Percentiles rank a stretch among this genome's conserved stretches.
Conservation (phyloP, 352 stramenopile genomes). For the Phytophthora fragariaefolia region DNA sequence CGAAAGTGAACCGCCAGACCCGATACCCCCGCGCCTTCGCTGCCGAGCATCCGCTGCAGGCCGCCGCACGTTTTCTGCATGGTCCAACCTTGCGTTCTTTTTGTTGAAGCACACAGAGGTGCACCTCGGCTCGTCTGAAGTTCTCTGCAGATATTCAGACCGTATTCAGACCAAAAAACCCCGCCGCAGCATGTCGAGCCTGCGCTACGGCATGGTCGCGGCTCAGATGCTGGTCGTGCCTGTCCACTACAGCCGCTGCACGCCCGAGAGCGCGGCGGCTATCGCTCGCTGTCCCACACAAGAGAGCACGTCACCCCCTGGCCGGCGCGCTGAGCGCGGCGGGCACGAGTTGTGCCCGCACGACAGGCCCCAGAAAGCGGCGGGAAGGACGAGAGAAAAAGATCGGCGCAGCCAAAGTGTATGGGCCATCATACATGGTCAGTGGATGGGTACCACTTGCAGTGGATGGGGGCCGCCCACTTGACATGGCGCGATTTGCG, state of each 20-base stretch:
- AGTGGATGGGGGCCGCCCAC: not conserved
- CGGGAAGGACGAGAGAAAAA: conserved; percentile 15
- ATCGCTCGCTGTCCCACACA: conserved; percentile 1
- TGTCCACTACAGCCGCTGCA: not conserved
- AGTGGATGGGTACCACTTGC: no score
- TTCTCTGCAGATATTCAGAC: not conserved
- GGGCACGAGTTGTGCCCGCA: not conserved
- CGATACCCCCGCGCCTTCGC: not conserved
- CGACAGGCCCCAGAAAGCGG: not conserved
- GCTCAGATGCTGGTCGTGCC: not conserved
- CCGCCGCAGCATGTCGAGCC: not conserved
- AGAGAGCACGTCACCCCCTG: not conserved
- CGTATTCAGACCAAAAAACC: conserved; percentile 3
- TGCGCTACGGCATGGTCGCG: not conserved
- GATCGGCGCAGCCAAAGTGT: not conserved
- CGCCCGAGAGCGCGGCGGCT: not conserved
- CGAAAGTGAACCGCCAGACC: not conserved
- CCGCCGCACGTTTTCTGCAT: conserved; percentile 8
- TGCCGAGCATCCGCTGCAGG: not conserved
- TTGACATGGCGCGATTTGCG: conserved; percentile 11
- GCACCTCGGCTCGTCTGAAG: conserved; percentile 15
- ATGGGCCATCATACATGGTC: conserved; percentile 12
- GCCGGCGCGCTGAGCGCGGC: not conserved
- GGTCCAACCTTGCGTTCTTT: conserved; percentile 28
- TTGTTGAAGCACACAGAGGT: conserved; percentile 26